Base-by-base conservation (phyloP, 2,329 filamentous ascomycete genomes). In the Bipolaris gigantea region DNA sequence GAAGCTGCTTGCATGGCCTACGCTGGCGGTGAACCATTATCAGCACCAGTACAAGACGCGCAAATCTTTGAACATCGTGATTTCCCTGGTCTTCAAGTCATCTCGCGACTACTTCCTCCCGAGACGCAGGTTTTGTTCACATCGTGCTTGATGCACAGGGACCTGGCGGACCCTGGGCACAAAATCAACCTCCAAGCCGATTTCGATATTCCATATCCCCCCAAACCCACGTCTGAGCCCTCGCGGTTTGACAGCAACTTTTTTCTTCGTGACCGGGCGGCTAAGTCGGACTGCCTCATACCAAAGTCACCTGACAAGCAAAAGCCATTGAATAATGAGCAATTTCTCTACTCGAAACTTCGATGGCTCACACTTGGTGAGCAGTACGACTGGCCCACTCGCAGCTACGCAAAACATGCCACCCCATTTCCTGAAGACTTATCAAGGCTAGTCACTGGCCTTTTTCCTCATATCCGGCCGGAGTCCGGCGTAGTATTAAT, bases 281-380 rank as follows among this genome's bases (percentile, higher is more conserved):
- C 60, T 18, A 34, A 50, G 44, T 57, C 65, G 18, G 67, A 72
- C 27, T 36, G 48, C 7, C 53, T 73, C 5, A 46, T 63, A 18
- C 90, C 93, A 9, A 90, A 89, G 56, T 85, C 92, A 60, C 79
- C 88, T 0, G 63, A 74, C 0, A 78, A 91, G 16, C 91, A 96
- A 73, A 90, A 89, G 57, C 80, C 89, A 1, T 78, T 97, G 6
- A 84, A 85, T 4, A 81, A 89, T 48, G 81, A 85, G 53, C 87
- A 88, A 66, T 85, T 92, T 32, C 80, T 97, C 48, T 84, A 88
- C 53, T 89, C 87, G 59, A 92, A 89, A 60, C 83, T 97, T 21
- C 90, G 93, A 63, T 99, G 94, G 94, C 84, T 96, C 48, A 97
- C 93, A 0, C 83, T 99, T 5, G 94, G 93, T 43, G 93, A 92